phyloP scores from a whole-genome alignment of 1,139 yeast genomes.

The Kurtzmaniella quercitrusa region DNA sequence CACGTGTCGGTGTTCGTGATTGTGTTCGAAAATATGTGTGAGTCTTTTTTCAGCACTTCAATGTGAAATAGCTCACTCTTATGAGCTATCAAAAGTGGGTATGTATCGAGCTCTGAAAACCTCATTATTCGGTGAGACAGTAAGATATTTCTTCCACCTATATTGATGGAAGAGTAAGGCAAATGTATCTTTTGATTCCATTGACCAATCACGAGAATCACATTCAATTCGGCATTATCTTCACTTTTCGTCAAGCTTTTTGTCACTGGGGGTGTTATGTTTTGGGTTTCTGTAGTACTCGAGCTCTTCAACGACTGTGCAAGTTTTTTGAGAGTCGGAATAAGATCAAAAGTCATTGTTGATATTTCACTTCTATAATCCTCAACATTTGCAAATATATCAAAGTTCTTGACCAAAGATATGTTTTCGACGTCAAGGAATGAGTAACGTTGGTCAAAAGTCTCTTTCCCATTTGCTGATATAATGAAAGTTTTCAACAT shows the following conservation, averaged over 20 bases:
- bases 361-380: conserved; percentile 24
- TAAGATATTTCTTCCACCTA: conserved; percentile 1
- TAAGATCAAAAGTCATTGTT: conserved; percentile 13
- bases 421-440: conserved; percentile 12
- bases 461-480: conserved; percentile 1
- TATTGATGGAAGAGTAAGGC: conserved; percentile 10
- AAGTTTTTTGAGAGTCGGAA: conserved; percentile 2
- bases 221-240: not conserved
- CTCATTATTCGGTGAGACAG: conserved; percentile 8
- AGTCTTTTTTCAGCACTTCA: conserved; percentile 10
- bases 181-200: conserved; percentile 11
- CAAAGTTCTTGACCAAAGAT: conserved; percentile 11
- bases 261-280: not conserved
- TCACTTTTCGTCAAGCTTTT: not conserved
- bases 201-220: conserved; percentile 7
- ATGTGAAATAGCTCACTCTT: conserved; percentile 9
- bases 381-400: conserved; percentile 17
- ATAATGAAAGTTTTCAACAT: conserved; percentile 10
- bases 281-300: no score
- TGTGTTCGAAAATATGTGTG: conserved; percentile 8
- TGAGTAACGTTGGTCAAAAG: not conserved
- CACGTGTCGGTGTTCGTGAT: conserved; percentile 10
- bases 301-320: not conserved
- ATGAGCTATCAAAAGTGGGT: conserved; percentile 10
- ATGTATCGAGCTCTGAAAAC: conserved; percentile 7